Conservation (phyloP, 345 rosid species). For the Firmiana major region DNA sequence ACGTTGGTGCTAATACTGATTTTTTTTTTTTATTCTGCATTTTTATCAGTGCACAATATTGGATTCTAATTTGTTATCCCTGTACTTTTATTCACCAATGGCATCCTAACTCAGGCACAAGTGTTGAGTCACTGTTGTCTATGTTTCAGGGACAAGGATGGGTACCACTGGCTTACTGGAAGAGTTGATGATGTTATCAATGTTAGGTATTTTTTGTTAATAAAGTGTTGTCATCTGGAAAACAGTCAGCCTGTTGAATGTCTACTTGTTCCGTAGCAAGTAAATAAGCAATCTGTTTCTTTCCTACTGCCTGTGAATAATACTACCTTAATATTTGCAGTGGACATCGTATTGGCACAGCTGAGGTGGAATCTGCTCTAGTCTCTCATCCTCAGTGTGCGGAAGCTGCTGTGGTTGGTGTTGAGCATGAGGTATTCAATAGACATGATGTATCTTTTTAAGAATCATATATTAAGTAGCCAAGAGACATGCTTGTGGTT, state of each 20-base stretch:
- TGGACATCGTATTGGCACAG: conserved; percentile 99
- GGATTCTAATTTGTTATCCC: neutral
- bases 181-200: conserved; percentile 99
- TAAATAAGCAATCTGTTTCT: neutral
- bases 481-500: conserved; percentile 1
- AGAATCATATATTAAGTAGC: neutral
- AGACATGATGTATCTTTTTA: neutral
- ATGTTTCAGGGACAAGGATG: conserved; percentile 86
- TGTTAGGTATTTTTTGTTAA: conserved; percentile 60
- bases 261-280: neutral
- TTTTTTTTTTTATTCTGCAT: neutral
- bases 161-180: conserved; percentile 96
- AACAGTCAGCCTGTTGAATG: neutral
- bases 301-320: neutral
- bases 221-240: neutral
- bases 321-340: conserved; percentile 38
- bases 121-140: conserved; percentile 16
- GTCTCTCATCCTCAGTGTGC: conserved; percentile 95
- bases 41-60: neutral
- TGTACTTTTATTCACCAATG: neutral
- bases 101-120: conserved; percentile 5
- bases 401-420: conserved; percentile 95
- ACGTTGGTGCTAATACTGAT: conserved; percentile 5
- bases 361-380: conserved; percentile 98
- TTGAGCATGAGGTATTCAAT: conserved; percentile 80